These are phyloP conservation scores for Salix brachista DNA, from an alignment of 345 rosid species.

Conservation along the genomic window DNA sequence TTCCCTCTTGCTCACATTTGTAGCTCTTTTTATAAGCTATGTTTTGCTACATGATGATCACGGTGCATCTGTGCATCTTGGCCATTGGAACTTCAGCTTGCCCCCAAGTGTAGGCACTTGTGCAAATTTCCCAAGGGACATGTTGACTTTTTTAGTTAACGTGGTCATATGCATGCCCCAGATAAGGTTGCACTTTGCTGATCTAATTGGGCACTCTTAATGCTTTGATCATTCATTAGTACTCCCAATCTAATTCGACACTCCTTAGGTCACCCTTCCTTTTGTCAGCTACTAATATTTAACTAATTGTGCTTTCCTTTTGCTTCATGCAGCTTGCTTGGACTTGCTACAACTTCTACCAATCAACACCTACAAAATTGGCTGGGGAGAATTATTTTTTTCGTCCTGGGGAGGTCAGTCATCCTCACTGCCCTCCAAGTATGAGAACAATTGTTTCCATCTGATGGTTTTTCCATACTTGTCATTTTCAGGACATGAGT, in stretches of 20 bases:
- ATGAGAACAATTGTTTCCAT: not conserved
- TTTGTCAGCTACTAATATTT: not conserved
- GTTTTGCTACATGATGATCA: not conserved
- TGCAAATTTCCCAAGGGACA: no score
- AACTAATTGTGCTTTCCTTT: not conserved
- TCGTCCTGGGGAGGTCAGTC: slow-evolving; percentile 56
- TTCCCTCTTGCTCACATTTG: no score
- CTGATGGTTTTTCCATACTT: not conserved
- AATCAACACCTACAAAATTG: slow-evolving; percentile 82
- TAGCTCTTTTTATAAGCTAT: no score
- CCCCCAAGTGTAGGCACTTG: no score
- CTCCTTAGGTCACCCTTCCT: not conserved
- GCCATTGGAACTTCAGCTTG: not conserved
- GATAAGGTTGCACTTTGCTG: not conserved
- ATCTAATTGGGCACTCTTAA: not conserved
- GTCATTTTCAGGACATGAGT: slow-evolving; percentile 70
- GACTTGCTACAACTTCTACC: slow-evolving; percentile 98
- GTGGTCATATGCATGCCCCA: not conserved
- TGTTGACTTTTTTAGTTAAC: no score
- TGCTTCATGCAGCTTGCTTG: slow-evolving; percentile 73
- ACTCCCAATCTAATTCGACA: not conserved
- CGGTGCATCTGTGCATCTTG: not conserved
- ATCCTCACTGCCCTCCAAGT: not conserved
- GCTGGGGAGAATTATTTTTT: slow-evolving; percentile 98
- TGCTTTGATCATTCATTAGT: not conserved